Evolutionary conservation across 345 rosid species (phyloP).

Genomic region (Eucalyptus cladocalyx): DNA sequence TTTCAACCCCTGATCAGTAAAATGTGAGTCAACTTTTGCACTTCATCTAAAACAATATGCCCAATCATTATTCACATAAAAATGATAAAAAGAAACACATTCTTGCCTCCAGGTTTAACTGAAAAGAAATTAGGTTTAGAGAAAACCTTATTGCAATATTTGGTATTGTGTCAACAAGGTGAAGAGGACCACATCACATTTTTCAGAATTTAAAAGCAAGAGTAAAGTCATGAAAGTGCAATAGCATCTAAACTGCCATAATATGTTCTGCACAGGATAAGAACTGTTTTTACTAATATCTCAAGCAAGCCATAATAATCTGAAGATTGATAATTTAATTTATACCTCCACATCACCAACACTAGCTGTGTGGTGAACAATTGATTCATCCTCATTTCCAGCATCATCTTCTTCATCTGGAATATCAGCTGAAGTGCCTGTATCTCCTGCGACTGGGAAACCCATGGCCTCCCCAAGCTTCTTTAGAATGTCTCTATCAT

Average conservation of each 20-base stretch:
- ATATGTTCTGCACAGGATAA: not conserved
- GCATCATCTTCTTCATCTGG: conserved; percentile 62
- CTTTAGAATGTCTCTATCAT: conserved; percentile 70
- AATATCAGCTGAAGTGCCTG: conserved; percentile 48
- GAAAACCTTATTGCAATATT: not conserved
- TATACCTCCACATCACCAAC: conserved; percentile 90
- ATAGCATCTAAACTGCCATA: not conserved
- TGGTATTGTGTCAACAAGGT: not conserved
- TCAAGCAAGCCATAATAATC: not conserved
- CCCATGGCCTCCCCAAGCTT: conserved; percentile 99
- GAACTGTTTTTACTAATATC: not conserved
- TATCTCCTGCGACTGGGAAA: conserved; percentile 59
- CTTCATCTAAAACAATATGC: not conserved
- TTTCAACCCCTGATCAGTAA: conserved; percentile 57
- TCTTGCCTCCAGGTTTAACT: not conserved
- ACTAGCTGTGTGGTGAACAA: conserved; percentile 88
- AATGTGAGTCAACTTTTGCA: not conserved
- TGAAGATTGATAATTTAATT: not conserved
- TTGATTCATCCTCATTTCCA: conserved; percentile 79
- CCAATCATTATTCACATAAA: not conserved
- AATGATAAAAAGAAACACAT: not conserved
- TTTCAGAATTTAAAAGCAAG: not conserved
- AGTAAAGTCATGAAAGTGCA: not conserved
- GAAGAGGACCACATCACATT: not conserved
- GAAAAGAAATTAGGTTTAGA: not conserved